These are phyloP conservation scores for Penicillium argentinense DNA, from an alignment of 495 filamentous ascomycete genomes.

Conservation along the genomic window DNA sequence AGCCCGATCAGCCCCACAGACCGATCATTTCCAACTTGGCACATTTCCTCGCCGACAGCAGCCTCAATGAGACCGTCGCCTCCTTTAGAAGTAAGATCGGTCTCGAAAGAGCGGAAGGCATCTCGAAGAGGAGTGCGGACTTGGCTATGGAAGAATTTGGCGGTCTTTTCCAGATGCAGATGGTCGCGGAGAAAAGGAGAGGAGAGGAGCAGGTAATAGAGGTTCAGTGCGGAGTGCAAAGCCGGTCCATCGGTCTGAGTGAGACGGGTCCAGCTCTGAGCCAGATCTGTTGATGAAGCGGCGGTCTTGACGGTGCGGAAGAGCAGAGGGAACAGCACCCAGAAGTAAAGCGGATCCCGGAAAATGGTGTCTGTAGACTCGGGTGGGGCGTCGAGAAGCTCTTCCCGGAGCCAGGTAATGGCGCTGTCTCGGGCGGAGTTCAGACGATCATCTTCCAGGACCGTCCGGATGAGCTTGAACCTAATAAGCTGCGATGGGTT, in stretches of 20 bases:
- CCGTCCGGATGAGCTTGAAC: slow-evolving; percentile 73
- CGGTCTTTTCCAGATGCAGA: slow-evolving; percentile 40
- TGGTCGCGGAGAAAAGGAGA: slow-evolving; percentile 28
- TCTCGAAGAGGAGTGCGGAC: slow-evolving; percentile 37
- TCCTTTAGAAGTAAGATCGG: slow-evolving; percentile 36
- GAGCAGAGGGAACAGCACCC: slow-evolving; percentile 42
- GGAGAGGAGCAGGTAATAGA: slow-evolving; percentile 47
- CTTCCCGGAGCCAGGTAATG: slow-evolving; percentile 83
- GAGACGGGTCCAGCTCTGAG: slow-evolving; percentile 37
- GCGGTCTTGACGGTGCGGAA: slow-evolving; percentile 26
- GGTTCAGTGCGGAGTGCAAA: slow-evolving; percentile 44
- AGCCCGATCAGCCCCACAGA: slow-evolving; percentile 41
- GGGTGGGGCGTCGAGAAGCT: slow-evolving; percentile 57
- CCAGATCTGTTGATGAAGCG: slow-evolving; percentile 29
- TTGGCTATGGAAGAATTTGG: slow-evolving; percentile 37
- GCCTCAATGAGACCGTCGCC: slow-evolving; percentile 41
- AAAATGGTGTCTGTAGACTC: slow-evolving; percentile 27
- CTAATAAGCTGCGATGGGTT: slow-evolving; percentile 70
- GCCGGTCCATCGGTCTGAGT: slow-evolving; percentile 37
- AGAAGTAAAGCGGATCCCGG: slow-evolving; percentile 50
- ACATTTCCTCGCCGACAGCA: slow-evolving; percentile 42
- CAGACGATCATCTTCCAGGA: slow-evolving; percentile 72
- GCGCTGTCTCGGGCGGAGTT: slow-evolving; percentile 78
- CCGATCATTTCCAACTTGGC: slow-evolving; percentile 35
- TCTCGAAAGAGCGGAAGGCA: slow-evolving; percentile 34